A percentile compares a stretch with the other conserved stretches of the same genome.
Conservation (phyloP, 78 protist species). For the Emiliania huxleyi region DNA sequence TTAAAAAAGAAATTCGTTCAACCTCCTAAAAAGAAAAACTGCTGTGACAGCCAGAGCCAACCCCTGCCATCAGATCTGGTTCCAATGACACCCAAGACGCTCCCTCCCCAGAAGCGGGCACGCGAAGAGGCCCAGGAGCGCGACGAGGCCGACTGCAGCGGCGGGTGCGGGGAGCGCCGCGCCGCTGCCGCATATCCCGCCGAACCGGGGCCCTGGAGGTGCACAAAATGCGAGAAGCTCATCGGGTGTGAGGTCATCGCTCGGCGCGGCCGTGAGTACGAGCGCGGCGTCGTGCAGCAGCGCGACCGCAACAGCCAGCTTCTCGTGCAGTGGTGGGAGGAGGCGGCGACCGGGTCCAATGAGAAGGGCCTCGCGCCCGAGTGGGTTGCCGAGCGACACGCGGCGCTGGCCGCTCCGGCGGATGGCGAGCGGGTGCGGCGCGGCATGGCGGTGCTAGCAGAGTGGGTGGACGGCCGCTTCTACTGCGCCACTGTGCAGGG, state of each 20-base stretch:
- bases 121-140: too few species aligned
- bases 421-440: neutral
- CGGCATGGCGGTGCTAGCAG: neutral
- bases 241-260: neutral
- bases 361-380: too few species aligned
- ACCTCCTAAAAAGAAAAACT: too few species aligned
- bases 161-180: too few species aligned
- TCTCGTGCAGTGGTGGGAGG: neutral
- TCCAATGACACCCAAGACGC: too few species aligned
- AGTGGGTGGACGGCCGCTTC: neutral
- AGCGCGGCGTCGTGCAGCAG: neutral
- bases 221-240: neutral
- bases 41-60: too few species aligned
- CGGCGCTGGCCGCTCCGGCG: neutral
- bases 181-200: too few species aligned
- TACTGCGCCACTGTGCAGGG: neutral
- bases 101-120: too few species aligned
- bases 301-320: neutral
- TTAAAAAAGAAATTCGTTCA: too few species aligned
- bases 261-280: neutral
- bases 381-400: neutral
- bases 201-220: neutral
- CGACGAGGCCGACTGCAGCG: too few species aligned
- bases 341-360: too few species aligned
- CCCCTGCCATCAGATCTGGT: too few species aligned